Evolutionary conservation across 305 asterid species (phyloP), one percentile per base, ranked within the genome.

Genomic region (Plantago coronopus): DNA sequence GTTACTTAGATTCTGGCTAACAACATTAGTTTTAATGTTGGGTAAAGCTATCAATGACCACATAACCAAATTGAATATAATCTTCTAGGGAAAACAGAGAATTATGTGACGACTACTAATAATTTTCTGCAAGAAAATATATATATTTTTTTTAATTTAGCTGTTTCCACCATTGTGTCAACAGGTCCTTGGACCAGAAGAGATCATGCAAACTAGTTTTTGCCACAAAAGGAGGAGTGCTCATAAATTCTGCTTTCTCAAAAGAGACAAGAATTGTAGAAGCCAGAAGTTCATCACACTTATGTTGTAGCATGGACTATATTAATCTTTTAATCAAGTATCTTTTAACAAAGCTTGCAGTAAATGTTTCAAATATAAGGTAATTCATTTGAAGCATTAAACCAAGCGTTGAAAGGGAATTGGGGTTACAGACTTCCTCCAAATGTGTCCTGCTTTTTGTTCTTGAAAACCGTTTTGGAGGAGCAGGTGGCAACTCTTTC

Each of bases 401-500:
- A 59, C 65, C 15, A 68, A 61, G 57, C 58, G 54, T 44, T 50
- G 65, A 63, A 48, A 56, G 45, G 64, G 57, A 68, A 46, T 34
- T 34, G 12, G 48, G 45, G 55, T 56, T 73, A 80, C 85, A 68
- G 57, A 86, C 95, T 58, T 87, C 91, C 69, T 87, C 87, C 59
- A 82, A 59, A 48, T 72, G 74, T 63, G 75, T 63, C 69, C 69
- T 73, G 72, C 75, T 73, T 70, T 59, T 81, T 56, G 65, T 61
- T 71, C 72, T 82, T 75, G 79, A 62, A 53, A 81, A 76, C 60
- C 88, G 81, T 78, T 79, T 87, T 22, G 81, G 65, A 37, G 95
- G 94, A 63, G 77, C 66, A 5, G 75, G 82, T 57, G 94, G 85
- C 56, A 87, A 58, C 48, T 69, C 80, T 69, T 87, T 84, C 70